These are phyloP conservation scores for Candida silvatica DNA, from an alignment of 805 yeast species.

Conservation along the genomic window DNA sequence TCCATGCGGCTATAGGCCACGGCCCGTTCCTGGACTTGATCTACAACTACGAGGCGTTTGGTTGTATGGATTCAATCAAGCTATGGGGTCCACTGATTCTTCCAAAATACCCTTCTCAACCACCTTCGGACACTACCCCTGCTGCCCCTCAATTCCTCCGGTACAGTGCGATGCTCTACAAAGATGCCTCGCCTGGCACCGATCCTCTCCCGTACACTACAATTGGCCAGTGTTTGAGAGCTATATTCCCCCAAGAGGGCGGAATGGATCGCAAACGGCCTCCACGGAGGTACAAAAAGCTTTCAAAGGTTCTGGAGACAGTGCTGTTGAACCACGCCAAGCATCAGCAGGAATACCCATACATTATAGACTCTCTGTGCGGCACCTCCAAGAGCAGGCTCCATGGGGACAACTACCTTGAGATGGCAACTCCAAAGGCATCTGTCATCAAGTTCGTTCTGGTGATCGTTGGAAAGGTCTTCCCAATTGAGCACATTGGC, in stretches of 20 bases:
- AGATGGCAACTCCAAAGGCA: conserved; percentile 22
- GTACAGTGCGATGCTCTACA: no score
- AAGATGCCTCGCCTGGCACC: conserved; percentile 4
- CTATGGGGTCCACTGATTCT: conserved; percentile 18
- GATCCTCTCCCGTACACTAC: conserved; percentile 18
- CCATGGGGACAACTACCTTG: conserved; percentile 25
- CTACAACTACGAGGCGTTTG: conserved; percentile 26
- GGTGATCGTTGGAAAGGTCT: conserved; percentile 33
- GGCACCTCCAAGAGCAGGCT: conserved; percentile 5
- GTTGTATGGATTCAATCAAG: conserved; percentile 6
- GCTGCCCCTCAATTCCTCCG: not conserved
- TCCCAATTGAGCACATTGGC: conserved; percentile 51
- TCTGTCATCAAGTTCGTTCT: conserved; percentile 35
- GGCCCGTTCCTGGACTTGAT: conserved; percentile 30
- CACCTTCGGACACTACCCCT: not conserved
- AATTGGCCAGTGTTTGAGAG: conserved; percentile 5
- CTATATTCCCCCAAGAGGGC: conserved; percentile 9
- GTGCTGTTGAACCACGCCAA: conserved; percentile 27
- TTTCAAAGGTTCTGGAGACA: conserved; percentile 12
- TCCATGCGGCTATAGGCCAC: conserved; percentile 33
- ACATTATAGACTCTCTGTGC: conserved; percentile 29
- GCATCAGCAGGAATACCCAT: conserved; percentile 23
- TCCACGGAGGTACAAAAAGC: conserved; percentile 18
- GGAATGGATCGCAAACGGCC: conserved; percentile 4
- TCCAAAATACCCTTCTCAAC: conserved; percentile 1